Conservation (phyloP, 2,329 filamentous ascomycete species). For the Talaromyces sp. region DNA sequence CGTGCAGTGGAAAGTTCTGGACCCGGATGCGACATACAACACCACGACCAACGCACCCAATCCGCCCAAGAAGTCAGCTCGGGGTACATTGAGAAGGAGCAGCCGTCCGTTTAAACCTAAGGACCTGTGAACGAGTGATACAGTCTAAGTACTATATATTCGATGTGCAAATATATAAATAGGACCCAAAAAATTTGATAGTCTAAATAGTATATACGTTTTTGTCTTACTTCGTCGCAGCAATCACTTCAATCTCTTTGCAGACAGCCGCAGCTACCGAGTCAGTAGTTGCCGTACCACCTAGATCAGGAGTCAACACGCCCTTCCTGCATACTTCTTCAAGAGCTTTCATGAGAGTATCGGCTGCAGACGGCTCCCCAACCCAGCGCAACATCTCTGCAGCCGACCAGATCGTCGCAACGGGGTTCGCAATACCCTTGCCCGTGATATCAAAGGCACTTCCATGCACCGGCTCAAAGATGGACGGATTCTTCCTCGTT, state of each 20-base stretch:
- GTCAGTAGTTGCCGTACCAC: conserved; percentile 45
- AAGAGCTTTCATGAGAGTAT: conserved; percentile 49
- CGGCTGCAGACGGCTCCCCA: conserved; percentile 49
- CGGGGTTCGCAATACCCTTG: conserved; percentile 52
- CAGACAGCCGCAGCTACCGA: background rate
- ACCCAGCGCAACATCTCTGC: conserved; percentile 58
- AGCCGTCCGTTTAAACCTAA: conserved; percentile 4
- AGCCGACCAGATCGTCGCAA: conserved; percentile 60
- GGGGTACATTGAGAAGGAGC: background rate
- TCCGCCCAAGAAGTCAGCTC: conserved; percentile 12
- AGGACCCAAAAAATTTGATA: background rate
- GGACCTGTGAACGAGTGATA: background rate
- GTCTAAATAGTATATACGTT: background rate
- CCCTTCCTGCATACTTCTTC: conserved; percentile 49
- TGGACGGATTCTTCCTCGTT: conserved; percentile 47
- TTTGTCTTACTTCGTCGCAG: background rate
- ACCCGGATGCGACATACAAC: conserved; percentile 45
- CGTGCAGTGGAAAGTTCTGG: conserved; percentile 40
- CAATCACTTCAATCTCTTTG: background rate
- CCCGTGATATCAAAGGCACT: conserved; percentile 55
- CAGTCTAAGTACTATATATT: background rate
- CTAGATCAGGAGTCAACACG: conserved; percentile 51
- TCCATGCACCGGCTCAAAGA: conserved; percentile 55
- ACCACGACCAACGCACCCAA: conserved; percentile 39
- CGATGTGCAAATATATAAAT: background rate